A percentile compares a stretch with the other conserved stretches of the same genome.
phyloP scores from a whole-genome alignment of 2,329 filamentous ascomycete genomes.

The Exophiala sideris region DNA sequence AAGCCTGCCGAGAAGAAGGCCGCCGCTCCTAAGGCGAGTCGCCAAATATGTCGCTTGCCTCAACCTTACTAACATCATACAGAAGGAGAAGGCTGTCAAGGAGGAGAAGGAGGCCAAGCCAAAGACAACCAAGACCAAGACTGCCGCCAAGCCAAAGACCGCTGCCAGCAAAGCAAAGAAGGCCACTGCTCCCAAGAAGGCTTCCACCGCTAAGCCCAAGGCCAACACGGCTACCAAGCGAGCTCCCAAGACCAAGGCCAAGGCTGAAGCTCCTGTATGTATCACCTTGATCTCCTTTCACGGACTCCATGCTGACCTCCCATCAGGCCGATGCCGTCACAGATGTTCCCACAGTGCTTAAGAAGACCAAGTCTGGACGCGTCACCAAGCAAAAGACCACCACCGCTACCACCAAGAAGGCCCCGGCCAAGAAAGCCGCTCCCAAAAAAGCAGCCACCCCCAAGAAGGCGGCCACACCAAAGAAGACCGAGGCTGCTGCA shows the following conservation, averaged over 20 bases:
- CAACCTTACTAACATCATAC: conserved; percentile 14
- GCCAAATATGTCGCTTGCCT: not conserved
- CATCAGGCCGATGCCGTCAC: conserved; percentile 61
- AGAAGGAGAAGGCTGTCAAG: conserved; percentile 30
- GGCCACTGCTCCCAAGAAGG: conserved; percentile 52
- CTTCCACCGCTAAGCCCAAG: conserved; percentile 53
- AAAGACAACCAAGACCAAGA: conserved; percentile 37
- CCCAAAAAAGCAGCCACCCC: conserved; percentile 43
- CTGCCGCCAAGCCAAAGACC: conserved; percentile 41
- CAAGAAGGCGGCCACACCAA: conserved; percentile 40
- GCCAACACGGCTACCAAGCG: conserved; percentile 47
- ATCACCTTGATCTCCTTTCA: not conserved
- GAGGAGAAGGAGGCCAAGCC: conserved; percentile 28
- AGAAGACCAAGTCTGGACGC: conserved; percentile 82
- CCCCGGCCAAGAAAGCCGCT: conserved; percentile 45
- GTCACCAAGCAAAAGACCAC: conserved; percentile 64
- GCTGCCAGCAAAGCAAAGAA: conserved; percentile 50
- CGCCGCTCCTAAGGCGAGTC: conserved; percentile 32
- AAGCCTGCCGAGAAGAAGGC: conserved; percentile 45
- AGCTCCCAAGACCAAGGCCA: conserved; percentile 31
- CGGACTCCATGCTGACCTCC: conserved; percentile 24
- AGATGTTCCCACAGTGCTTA: conserved; percentile 66
- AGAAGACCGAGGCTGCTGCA: conserved; percentile 37
- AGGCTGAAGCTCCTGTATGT: conserved; percentile 31
- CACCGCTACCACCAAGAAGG: conserved; percentile 45